Evolutionary conservation across 2,329 filamentous ascomycete species (phyloP).

Genomic region (Zopfia rhizophila): DNA sequence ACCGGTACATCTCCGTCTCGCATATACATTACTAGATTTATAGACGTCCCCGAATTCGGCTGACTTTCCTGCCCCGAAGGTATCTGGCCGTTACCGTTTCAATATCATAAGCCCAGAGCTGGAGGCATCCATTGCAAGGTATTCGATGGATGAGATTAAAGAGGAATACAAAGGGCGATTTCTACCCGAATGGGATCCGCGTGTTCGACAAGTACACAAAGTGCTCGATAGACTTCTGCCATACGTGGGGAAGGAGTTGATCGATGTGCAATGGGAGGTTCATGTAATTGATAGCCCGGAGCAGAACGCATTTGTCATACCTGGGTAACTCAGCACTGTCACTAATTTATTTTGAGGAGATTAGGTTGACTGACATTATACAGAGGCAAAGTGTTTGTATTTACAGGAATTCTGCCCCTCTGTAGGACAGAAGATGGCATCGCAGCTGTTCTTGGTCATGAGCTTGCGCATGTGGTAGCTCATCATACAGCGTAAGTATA

Average conservation of each 20-base stretch:
- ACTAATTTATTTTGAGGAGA: background rate
- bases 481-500: conserved; percentile 45
- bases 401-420: conserved; percentile 75
- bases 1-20: conserved; percentile 56
- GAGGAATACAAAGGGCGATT: conserved; percentile 65
- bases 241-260: conserved; percentile 66
- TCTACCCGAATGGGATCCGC: conserved; percentile 68
- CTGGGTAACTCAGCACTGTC: conserved; percentile 58
- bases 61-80: conserved; percentile 39
- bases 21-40: background rate
- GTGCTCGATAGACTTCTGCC: conserved; percentile 75
- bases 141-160: conserved; percentile 68
- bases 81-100: conserved; percentile 77
- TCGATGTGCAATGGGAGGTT: conserved; percentile 72
- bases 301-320: conserved; percentile 80
- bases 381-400: conserved; percentile 82
- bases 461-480: conserved; percentile 76
- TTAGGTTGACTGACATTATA: conserved; percentile 7
- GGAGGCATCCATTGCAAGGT: conserved; percentile 64
- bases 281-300: conserved; percentile 76
- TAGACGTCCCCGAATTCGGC: background rate
- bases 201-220: conserved; percentile 66
- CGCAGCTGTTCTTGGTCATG: conserved; percentile 80
- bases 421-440: conserved; percentile 74
- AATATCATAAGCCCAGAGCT: conserved; percentile 70